Evolutionary conservation across 2,329 filamentous ascomycete genomes (phyloP).

Genomic region (Geosmithia putterillii): DNA sequence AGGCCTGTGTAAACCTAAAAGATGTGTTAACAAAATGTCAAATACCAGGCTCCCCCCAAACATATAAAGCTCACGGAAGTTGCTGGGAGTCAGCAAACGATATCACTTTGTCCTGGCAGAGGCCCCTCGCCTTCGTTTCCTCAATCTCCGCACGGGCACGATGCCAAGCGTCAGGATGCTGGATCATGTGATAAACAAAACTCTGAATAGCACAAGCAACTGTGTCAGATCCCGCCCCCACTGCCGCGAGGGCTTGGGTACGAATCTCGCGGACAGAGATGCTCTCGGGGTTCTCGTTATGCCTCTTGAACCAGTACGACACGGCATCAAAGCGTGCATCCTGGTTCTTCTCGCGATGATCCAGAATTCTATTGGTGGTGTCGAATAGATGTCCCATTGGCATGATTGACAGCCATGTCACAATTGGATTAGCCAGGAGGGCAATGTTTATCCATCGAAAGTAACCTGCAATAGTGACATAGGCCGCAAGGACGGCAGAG

Average conservation of each 20-base stretch:
- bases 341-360: slow-evolving; percentile 9
- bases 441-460: slow-evolving; percentile 11
- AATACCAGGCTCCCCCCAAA: too few species aligned
- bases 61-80: slow-evolving; percentile 7
- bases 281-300: slow-evolving; percentile 6
- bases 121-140: slow-evolving; percentile 1
- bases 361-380: slow-evolving; percentile 10
- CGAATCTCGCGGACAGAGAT: slow-evolving; percentile 6
- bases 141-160: slow-evolving; percentile 4
- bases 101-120: slow-evolving; percentile 3
- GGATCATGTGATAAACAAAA: slow-evolving; percentile 6
- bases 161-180: slow-evolving; percentile 2
- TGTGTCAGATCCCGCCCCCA: slow-evolving; percentile 5
- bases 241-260: slow-evolving; percentile 2
- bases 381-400: slow-evolving; percentile 15
- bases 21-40: too few species aligned
- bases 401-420: slow-evolving; percentile 12
- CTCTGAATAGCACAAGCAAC: slow-evolving; percentile 5
- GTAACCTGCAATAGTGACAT: slow-evolving; percentile 10
- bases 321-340: slow-evolving; percentile 11
- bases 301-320: slow-evolving; percentile 12
- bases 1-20: slow-evolving; percentile 17
- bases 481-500: slow-evolving; percentile 5
- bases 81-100: slow-evolving; percentile 11
- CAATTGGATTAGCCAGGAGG: slow-evolving; percentile 14